Evolutionary conservation across 345 rosid species (phyloP), one percentile per base, ranked within the genome.

Genomic region (Citrus cavaleriei): DNA sequence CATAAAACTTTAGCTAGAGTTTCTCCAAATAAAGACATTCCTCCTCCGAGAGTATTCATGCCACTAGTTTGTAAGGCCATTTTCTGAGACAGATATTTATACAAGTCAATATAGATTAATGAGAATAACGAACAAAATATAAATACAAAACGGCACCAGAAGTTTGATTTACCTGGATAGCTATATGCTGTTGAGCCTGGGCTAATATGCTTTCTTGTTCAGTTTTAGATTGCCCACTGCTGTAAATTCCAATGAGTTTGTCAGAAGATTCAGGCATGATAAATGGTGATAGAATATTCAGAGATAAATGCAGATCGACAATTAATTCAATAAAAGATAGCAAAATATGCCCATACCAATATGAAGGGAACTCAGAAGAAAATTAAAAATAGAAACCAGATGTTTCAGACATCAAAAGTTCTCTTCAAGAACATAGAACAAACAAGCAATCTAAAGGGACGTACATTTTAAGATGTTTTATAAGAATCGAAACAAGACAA

Each of bases 181-280:
- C 78, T 42, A 83, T 83, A 72, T 83, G 82, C 59, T 83, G 85
- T 13, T 83, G 85, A 21, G 85, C 85, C 63, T 66, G 80, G 67
- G 81, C 75, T 60, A 83, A 37, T 42, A 83, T 61, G 38, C 46
- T 78, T 68, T 83, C 85, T 55, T 76, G 83, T 49, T 83, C 83
- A 8, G 80, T 66, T 73, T 77, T 83, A 68, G 78, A 60, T 62
- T 79, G 85, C 38, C 77, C 79, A 72, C 75, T 75, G 80, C 73
- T 6, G 27, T 57, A 68, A 77, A 63, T 32, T 76, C 38, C 59
- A 49, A 77, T 24, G 21, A 63, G 46, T 40, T 75, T 64, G 34
- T 19, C 38, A 34, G 64, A 65, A 76, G 54, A 3, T 49, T 60
- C 59, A 78, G 79, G 74, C 32, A 61, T 59, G 14, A 70, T 46